Base-by-base conservation (phyloP, 352 stramenopile species). In the Phytophthora pluvialis region DNA sequence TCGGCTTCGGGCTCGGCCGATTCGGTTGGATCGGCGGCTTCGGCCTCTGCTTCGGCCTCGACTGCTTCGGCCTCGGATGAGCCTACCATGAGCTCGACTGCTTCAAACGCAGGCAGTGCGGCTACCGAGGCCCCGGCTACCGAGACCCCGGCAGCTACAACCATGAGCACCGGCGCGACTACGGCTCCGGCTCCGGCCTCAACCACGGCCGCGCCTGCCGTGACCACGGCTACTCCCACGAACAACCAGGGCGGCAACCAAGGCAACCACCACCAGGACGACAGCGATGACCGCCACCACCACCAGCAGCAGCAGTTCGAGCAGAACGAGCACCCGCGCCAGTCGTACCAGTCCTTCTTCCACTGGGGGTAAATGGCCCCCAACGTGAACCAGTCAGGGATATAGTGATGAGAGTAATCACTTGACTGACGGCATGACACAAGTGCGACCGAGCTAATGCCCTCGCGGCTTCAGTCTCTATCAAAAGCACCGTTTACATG, bases 1-100 rank as follows among this genome's bases (percentile, higher is more conserved):
- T 56, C 60, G n/a, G 28, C 48, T 54, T 67, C 58, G n/a, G 58
- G 44, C 9, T 66, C 58, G 10, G 48, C 33, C 53, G 58, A 47
- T 5, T 59, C 57, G 29, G 58, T 47, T 21, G 29, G 48, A 10
- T 55, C 59, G 6, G 33, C 55, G 15, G 33, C 55, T 4, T 57
- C 56, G 16, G 32, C 56, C 12, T 13, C 35, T 13, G 35, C 35
- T 16, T 40, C 35, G 4, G 12, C 35, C 9, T 40, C 35, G 7
- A 31, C 40, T 2, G 45, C 28, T 13, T 50, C 44, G 28, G 7
- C 44, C 13, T 36, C 44, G 44, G 25, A 50, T 25, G 44, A 39
- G 10, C 46, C 46, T 16, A 18, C n/a, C 15, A 53, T 29, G n/a
- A 53, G 46, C 11, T 49, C 43, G 12, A 49, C 43, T 33, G 43